phyloP scores from a whole-genome alignment of 768 basidiomycete species.

The Pleurotus sapidus region DNA sequence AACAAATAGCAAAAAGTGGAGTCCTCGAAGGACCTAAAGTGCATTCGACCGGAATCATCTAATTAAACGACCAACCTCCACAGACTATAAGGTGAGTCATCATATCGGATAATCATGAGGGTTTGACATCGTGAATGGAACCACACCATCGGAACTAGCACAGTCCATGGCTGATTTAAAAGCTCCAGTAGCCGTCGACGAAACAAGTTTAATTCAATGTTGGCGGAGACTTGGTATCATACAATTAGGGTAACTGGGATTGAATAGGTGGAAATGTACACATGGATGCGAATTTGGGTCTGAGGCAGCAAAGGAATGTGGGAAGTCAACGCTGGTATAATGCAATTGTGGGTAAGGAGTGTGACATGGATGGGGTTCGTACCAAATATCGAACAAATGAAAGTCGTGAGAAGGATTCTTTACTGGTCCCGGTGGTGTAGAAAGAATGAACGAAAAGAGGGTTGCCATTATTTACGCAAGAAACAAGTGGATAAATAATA shows the following conservation, averaged over 20 bases:
- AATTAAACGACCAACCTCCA: too few species aligned
- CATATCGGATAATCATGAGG: too few species aligned
- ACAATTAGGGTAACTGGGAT: slow-evolving; percentile 1
- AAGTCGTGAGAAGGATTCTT: background rate
- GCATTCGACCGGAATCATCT: too few species aligned
- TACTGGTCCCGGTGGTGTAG: background rate
- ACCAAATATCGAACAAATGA: background rate
- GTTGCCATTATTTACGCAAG: background rate
- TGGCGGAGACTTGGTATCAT: slow-evolving; percentile 2
- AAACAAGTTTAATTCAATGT: background rate
- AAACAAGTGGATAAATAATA: background rate
- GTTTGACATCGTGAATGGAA: background rate
- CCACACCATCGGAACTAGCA: background rate
- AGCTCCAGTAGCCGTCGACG: background rate
- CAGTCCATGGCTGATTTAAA: background rate
- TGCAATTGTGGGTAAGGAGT: background rate
- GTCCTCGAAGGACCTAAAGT: too few species aligned
- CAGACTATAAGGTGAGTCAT: too few species aligned
- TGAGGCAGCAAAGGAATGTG: background rate
- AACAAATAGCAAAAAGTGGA: too few species aligned
- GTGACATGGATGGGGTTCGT: background rate
- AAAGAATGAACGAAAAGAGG: background rate
- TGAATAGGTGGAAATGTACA: slow-evolving; percentile 1
- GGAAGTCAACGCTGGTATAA: background rate
- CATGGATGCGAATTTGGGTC: background rate